Evolutionary conservation across 2,329 filamentous ascomycete genomes (phyloP), one percentile per base, ranked within the genome.

Genomic region (Arthroderma sp.): DNA sequence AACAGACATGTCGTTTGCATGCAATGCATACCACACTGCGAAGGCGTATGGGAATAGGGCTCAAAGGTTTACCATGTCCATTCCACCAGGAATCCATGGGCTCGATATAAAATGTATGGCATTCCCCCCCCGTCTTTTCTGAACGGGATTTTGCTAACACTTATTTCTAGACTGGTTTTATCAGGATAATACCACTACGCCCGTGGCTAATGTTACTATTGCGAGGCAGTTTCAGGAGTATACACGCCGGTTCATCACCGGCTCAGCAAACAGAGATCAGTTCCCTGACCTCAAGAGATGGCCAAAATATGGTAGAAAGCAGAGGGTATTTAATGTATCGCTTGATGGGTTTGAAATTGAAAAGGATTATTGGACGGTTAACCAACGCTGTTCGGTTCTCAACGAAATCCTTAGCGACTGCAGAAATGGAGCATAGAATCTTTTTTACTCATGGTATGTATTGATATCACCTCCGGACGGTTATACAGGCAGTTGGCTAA

Each of bases 51-150:
- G 30, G 9, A 34, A 30, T 27, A 46, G 39, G 30, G 38, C 47
- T 15, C 40, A 48, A 32, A 40, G 46, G 40, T 47, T 48, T 44
- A 29, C 45, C 15, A 50, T 50, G 48, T 40, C 46, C 2, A 41
- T 50, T 33, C 46, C 48, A 9, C 48, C 48, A 4, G 48, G 43
- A 10, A 40, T 29, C 5, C 48, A 50, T 40, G 48, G 38, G 6
- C 41, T 40, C 8, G 48, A 50, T 37, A 29, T 40, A 38, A 43
- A 10, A 7, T 50, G 48, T 50, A 45, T 28, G 48, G 51, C 36
- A 10, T n/a, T n/a, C n/a, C n/a, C 7, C 31, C 28, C 31, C 4
- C 37, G 2, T 34, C 34, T n/a, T 6, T 28, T 4, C 5, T 28
- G 6, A 11, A 32, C 10, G 11, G n/a, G 15, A 29, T 38, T 5